Percentiles rank a stretch among this genome's conserved stretches.
These are phyloP conservation scores for Botryosphaeria dothidea DNA, from an alignment of 2,329 filamentous ascomycete genomes.

Conservation along the genomic window DNA sequence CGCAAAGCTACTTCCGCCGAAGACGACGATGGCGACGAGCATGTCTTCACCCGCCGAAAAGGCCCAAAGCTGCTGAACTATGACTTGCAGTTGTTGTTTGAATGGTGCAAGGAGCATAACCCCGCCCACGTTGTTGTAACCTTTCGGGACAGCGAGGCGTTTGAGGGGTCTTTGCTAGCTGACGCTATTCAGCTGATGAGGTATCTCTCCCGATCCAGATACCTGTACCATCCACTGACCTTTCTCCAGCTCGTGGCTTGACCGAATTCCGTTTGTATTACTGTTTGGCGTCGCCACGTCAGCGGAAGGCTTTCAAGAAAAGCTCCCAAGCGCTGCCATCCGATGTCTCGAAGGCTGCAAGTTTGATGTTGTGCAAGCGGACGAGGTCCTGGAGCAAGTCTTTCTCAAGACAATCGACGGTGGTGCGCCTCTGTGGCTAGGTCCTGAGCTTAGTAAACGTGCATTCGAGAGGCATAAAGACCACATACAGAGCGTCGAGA, in stretches of 20 bases:
- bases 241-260: constrained; percentile 61
- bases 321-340: constrained; percentile 68
- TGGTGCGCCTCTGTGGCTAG: constrained; percentile 61
- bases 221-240: constrained; percentile 25
- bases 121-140: constrained; percentile 67
- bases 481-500: constrained; percentile 74
- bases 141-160: constrained; percentile 80
- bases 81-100: constrained; percentile 70
- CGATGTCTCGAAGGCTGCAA: constrained; percentile 68
- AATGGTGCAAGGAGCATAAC: constrained; percentile 56
- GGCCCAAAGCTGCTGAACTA: constrained; percentile 72
- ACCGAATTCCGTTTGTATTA: constrained; percentile 74
- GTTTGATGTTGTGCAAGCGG: constrained; percentile 75
- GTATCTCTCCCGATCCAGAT: constrained; percentile 45
- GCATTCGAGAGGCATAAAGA: constrained; percentile 73
- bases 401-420: constrained; percentile 67
- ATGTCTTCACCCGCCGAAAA: constrained; percentile 39
- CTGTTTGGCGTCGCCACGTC: constrained; percentile 82
- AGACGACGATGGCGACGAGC: constrained; percentile 55
- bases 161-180: constrained; percentile 70
- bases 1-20: constrained; percentile 60
- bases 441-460: constrained; percentile 61
- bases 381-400: constrained; percentile 70
- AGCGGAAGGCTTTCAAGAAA: constrained; percentile 74
- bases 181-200: constrained; percentile 70